These are phyloP conservation scores for Uncinocarpus reesii DNA, from an alignment of 2,329 filamentous ascomycete genomes.

Conservation along the genomic window DNA sequence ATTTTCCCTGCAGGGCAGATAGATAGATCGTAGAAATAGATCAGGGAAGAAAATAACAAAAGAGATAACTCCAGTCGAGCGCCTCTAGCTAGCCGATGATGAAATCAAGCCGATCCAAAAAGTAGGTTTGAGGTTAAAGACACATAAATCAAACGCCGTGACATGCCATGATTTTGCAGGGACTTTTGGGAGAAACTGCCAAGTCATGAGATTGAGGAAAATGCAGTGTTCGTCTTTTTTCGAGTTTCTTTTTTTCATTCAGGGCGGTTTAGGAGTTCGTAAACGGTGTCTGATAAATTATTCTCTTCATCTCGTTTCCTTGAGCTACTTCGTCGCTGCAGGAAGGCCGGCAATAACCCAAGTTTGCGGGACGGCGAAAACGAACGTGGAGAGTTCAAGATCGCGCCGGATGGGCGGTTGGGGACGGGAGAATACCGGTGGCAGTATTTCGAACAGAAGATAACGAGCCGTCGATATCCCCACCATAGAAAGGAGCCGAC, in stretches of 20 bases:
- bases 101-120: background rate
- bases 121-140: background rate
- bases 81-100: conserved; percentile 2
- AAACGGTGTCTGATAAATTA: conserved; percentile 28
- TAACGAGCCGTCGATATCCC: conserved; percentile 40
- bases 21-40: background rate
- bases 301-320: conserved; percentile 34
- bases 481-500: conserved; percentile 43
- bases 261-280: conserved; percentile 24
- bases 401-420: conserved; percentile 14
- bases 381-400: conserved; percentile 13
- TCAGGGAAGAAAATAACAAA: background rate
- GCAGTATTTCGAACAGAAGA: conserved; percentile 33
- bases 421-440: conserved; percentile 29
- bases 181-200: background rate
- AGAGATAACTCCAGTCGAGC: conserved; percentile 3
- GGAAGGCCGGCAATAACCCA: conserved; percentile 27
- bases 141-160: conserved; percentile 8
- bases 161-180: conserved; percentile 1
- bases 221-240: background rate
- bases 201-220: conserved; percentile 2
- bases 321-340: conserved; percentile 32
- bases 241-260: background rate
- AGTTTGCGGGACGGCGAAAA: conserved; percentile 31
- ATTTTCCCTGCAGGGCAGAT: background rate